Evolutionary conservation across 2,329 filamentous ascomycete species (phyloP), one percentile per base, ranked within the genome.

Genomic region (Zasmidium cellare): DNA sequence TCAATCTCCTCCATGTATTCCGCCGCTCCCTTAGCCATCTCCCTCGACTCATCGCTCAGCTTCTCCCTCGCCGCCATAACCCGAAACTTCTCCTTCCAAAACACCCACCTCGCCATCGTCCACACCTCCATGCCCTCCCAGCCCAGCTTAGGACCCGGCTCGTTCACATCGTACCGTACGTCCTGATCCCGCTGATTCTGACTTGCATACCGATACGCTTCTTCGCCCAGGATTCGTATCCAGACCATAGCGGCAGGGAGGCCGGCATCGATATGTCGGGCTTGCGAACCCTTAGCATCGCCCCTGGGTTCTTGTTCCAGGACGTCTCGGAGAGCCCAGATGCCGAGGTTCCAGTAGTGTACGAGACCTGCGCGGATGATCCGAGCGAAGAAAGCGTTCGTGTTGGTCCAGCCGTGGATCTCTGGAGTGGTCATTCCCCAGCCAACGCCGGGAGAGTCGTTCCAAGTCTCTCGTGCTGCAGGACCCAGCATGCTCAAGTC

Each of bases 371-470:
- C 58, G n/a, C 55, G 46, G 1, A 67, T 68, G 1, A 73, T 22
- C 3, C 58, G 56, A 1, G 71, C 72, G 23, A 65, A 65, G 62
- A 74, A 73, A 58, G 64, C 67, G 46, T 74, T 71, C 25, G 68
- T 53, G 23, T 72, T 74, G 2, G 71, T 56, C 68, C 67, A 73
- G 3, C 70, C 70, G 44, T 66, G 57, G 16, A 66, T 60, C 50
- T 74, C 72, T 41, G 62, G 45, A 0, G 62, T 53, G 7, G 63
- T 56, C 49, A 61, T 60, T 51, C 67, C 61, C n/a, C 56, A 14
- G 45, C 63, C 46, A 56, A 38, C 11, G 6, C 57, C 56, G 2
- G 72, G 72, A 5, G 31, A 19, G 50, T 74, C 71, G 9, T 50
- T 50, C 48, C 48, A 50, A 5, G 48, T 50, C 18, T 50, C 48